A percentile compares a stretch with the other conserved stretches of the same genome.
phyloP scores from a whole-genome alignment of 1,284 basidiomycete species.

The Malassezia arunalokei region DNA sequence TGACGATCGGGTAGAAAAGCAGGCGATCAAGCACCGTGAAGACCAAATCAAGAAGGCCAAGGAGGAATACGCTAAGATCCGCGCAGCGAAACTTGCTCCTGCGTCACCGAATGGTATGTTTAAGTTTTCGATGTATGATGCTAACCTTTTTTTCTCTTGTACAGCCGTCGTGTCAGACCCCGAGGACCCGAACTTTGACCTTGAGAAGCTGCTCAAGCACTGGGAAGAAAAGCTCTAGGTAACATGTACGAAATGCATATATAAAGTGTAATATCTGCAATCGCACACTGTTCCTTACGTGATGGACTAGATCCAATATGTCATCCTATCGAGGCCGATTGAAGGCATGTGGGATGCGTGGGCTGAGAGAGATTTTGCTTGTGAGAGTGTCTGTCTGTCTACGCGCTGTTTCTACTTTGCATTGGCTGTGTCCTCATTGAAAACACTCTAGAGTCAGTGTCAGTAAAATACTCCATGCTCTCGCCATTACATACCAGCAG shows the following conservation, averaged over 20 bases:
- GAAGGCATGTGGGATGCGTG: too few species aligned
- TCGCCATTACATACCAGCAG: constrained; percentile 14
- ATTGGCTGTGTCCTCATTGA: not conserved
- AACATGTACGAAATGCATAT: not conserved
- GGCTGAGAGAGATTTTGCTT: too few species aligned
- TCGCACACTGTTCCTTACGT: not conserved
- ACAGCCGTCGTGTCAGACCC: constrained; percentile 10
- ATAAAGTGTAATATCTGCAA: not conserved
- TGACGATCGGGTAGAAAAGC: constrained; percentile 63
- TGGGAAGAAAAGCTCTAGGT: constrained; percentile 10
- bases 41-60: constrained; percentile 69
- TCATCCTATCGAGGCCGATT: too few species aligned
- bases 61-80: constrained; percentile 65
- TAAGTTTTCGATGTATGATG: not conserved
- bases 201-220: constrained; percentile 9
- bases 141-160: not conserved
- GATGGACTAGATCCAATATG: too few species aligned
- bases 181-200: constrained; percentile 17
- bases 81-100: constrained; percentile 21
- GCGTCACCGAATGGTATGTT: not conserved
- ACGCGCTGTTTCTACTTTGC: not conserved
- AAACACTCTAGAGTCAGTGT: not conserved
- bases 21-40: constrained; percentile 36
- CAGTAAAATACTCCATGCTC: not conserved
- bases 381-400: too few species aligned